A percentile compares a stretch with the other conserved stretches of the same genome.
These are phyloP conservation scores for Cordyceps fumosorosea DNA, from an alignment of 2,329 filamentous ascomycete genomes.

Conservation along the genomic window DNA sequence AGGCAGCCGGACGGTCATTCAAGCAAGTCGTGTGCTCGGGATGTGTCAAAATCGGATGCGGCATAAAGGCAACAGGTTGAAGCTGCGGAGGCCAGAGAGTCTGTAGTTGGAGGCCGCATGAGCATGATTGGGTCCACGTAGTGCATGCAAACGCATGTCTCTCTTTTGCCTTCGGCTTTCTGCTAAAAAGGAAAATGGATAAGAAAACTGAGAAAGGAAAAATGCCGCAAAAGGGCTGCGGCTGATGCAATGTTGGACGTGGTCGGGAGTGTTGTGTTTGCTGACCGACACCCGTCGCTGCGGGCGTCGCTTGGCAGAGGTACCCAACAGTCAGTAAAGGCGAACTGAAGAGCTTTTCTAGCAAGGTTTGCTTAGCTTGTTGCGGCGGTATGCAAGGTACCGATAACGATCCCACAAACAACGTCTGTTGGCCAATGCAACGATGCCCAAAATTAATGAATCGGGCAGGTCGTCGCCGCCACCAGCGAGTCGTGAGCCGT, in stretches of 20 bases:
- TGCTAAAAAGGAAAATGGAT: not conserved
- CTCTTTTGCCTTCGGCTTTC: not conserved
- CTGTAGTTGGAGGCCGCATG: not conserved
- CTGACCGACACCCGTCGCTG: conserved; percentile 5
- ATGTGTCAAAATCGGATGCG: not conserved
- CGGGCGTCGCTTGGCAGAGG: not conserved
- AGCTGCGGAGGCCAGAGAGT: not conserved
- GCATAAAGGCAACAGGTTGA: not conserved
- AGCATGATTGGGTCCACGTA: conserved; percentile 10
- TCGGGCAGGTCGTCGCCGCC: not conserved
- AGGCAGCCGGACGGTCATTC: not conserved
- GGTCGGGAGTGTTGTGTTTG: not conserved
- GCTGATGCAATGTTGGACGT: not conserved
- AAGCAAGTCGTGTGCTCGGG: not conserved
- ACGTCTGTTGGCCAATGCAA: not conserved
- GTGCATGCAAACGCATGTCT: conserved; percentile 4
- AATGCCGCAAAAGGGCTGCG: not conserved
- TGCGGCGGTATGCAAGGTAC: conserved; percentile 11
- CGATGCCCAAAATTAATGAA: not conserved
- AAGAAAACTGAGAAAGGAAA: not conserved
- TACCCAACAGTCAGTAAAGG: not conserved
- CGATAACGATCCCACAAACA: not conserved
- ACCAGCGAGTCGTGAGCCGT: too few relatives aligned
- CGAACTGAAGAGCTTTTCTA: not conserved
- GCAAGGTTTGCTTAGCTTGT: not conserved